These are phyloP conservation scores for Claviceps sp. DNA, from an alignment of 2,329 filamentous ascomycete species.

Conservation along the genomic window DNA sequence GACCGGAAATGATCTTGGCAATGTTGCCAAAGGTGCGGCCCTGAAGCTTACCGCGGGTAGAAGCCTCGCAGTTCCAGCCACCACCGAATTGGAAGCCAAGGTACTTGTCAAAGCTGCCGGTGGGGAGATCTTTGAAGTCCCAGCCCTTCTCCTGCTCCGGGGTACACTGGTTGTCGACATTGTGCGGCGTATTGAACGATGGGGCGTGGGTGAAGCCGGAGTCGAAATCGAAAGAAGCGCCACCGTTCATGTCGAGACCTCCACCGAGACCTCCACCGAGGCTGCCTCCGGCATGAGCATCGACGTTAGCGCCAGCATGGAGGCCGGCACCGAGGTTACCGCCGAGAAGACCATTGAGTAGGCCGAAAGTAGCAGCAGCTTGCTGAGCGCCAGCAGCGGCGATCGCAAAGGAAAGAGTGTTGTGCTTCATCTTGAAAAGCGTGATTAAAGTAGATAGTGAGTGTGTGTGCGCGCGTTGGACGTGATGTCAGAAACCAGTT, in stretches of 20 bases:
- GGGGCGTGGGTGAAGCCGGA: slow-evolving; percentile 17
- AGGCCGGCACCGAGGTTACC: slow-evolving; percentile 4
- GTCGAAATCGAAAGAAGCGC: background rate
- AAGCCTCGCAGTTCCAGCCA: slow-evolving; percentile 55
- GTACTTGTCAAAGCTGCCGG: slow-evolving; percentile 53
- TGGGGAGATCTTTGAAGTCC: slow-evolving; percentile 51
- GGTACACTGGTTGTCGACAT: slow-evolving; percentile 66
- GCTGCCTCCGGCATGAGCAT: background rate
- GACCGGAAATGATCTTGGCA: slow-evolving; percentile 48
- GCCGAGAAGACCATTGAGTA: background rate
- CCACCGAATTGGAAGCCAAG: slow-evolving; percentile 58
- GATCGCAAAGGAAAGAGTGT: slow-evolving; percentile 31
- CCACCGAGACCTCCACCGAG: background rate
- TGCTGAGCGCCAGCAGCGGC: slow-evolving; percentile 37
- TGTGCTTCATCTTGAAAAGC: slow-evolving; percentile 34
- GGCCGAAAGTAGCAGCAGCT: slow-evolving; percentile 29
- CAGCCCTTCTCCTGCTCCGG: slow-evolving; percentile 57
- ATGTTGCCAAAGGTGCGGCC: slow-evolving; percentile 29
- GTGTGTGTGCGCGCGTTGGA: background rate
- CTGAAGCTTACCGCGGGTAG: slow-evolving; percentile 43
- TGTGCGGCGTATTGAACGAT: slow-evolving; percentile 53
- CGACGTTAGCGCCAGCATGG: background rate
- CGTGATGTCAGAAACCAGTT: slow-evolving; percentile 7
- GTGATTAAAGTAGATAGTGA: slow-evolving; percentile 5
- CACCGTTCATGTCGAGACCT: no score